Conservation (phyloP, 2,329 filamentous ascomycete species). For the Colletotrichum sp. region DNA sequence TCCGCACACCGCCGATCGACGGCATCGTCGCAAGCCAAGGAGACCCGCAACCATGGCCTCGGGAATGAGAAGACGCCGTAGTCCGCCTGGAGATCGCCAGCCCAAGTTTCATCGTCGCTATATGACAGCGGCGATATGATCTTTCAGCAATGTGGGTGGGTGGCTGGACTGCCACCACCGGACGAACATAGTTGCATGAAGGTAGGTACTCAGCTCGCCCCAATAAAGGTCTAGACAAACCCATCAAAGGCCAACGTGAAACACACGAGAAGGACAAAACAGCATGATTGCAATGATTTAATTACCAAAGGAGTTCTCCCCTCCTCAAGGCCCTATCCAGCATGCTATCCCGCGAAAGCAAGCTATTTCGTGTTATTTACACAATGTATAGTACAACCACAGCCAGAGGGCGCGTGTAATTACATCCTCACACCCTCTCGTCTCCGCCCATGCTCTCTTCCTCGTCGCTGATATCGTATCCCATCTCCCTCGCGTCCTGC, state of each 20-base stretch:
- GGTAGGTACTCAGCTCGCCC: background rate
- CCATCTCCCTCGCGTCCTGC: constrained; percentile 43
- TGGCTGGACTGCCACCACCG: background rate
- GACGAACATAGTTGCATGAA: background rate
- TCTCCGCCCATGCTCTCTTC: constrained; percentile 40
- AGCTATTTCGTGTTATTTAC: background rate
- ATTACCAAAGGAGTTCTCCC: background rate
- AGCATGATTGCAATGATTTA: background rate
- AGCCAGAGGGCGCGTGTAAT: background rate
- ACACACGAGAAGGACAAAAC: background rate
- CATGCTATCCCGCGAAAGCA: background rate
- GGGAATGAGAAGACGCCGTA: background rate
- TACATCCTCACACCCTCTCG: constrained; percentile 26
- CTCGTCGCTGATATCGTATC: constrained; percentile 39
- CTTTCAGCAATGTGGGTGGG: background rate
- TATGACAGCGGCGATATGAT: background rate
- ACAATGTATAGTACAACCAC: background rate
- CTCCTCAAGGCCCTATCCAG: constrained; percentile 6
- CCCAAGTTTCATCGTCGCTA: background rate
- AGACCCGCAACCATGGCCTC: background rate
- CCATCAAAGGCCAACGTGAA: background rate
- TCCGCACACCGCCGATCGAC: background rate
- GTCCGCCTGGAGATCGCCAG: background rate
- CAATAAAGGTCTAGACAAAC: background rate
- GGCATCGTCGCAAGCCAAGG: background rate